These are phyloP conservation scores for Galerina sulciceps DNA, from an alignment of 768 basidiomycete species.

Conservation along the genomic window DNA sequence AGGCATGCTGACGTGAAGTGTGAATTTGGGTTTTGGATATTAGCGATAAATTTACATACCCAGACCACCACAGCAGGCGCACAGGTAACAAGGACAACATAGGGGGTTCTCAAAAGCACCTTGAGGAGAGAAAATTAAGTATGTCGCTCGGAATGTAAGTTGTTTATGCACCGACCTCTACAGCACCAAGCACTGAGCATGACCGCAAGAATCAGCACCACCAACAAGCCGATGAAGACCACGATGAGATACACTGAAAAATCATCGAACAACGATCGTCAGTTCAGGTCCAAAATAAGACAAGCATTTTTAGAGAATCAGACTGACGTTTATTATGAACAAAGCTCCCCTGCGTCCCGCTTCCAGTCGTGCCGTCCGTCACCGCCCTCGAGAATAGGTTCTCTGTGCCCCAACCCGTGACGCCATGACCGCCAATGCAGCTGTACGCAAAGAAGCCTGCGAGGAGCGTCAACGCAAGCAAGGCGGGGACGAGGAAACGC, in stretches of 20 bases:
- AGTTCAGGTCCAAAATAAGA: not conserved
- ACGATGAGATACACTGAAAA: slow-evolving; percentile 64
- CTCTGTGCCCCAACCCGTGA: slow-evolving; percentile 22
- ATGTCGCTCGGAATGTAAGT: not conserved
- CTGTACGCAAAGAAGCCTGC: slow-evolving; percentile 34
- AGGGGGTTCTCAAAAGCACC: slow-evolving; percentile 64
- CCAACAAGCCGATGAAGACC: slow-evolving; percentile 63
- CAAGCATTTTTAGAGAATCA: not conserved
- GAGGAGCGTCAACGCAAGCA: slow-evolving; percentile 33
- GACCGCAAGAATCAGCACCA: slow-evolving; percentile 56
- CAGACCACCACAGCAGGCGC: slow-evolving; percentile 73
- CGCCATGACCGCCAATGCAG: slow-evolving; percentile 31
- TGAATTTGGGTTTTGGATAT: not conserved
- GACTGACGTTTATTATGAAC: slow-evolving; percentile 46
- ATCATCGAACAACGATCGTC: not conserved
- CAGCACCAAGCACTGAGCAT: slow-evolving; percentile 74
- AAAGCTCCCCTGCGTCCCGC: slow-evolving; percentile 30
- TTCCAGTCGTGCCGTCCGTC: slow-evolving; percentile 13
- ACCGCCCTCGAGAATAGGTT: slow-evolving; percentile 37
- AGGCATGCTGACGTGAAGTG: slow-evolving; percentile 50
- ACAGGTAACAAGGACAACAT: slow-evolving; percentile 74
- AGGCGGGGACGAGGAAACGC: slow-evolving; percentile 37
- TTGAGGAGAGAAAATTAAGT: slow-evolving; percentile 18
- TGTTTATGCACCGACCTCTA: slow-evolving; percentile 37
- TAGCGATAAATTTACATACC: slow-evolving; percentile 36